Evolutionary conservation across 129 eudicot genomes (phyloP), one percentile per base, ranked within the genome.

Genomic region (Dittrichia graveolens): DNA sequence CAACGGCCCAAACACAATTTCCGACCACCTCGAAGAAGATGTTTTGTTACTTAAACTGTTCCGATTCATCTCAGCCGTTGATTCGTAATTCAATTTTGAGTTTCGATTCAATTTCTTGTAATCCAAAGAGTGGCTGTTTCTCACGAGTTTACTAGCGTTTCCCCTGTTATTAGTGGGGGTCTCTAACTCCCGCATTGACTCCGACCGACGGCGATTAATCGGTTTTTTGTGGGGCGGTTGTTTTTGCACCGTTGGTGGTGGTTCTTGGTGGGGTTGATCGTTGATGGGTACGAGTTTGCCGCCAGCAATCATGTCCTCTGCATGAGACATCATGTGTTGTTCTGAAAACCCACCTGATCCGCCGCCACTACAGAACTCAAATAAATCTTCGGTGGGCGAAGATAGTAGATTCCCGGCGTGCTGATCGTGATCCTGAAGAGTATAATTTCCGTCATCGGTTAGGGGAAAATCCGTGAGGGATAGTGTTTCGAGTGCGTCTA

Each of bases 301-400:
- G n/a, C 84, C 70, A 39, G 67, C 64, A 7, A 90, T 85, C 34
- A 90, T 87, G 76, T 90, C 96, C 61, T 90, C 94, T 47, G 96
- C 96, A 50, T 85, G 89, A 8, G 89, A 83, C 82, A 87, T 83
- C 56, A 13, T 45, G 1, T 53, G 72, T 70, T 75, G 65, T 62
- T 78, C 72, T 3, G 13, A 61, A 42, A 15, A 5, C 48, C 62
- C 48, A 50, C 16, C 76, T 3, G 37, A 76, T n/a, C 68, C 76
- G 65, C 81, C 85, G 65, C 81, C 85, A 6, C 60, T 78, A 48
- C 69, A 83, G 80, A 87, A 87, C 79, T 87, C 94, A 64, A 90
- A 90, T 39, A 74, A 56, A 48, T 83, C 90, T 35, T 83, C 64
- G 7, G 70, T 67, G 6, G 79, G 68, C 16, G 84, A 43, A 10